Evolutionary conservation across 1,284 basidiomycete genomes (phyloP), one percentile per base, ranked within the genome.

Genomic region (Prillingera fragicola): DNA sequence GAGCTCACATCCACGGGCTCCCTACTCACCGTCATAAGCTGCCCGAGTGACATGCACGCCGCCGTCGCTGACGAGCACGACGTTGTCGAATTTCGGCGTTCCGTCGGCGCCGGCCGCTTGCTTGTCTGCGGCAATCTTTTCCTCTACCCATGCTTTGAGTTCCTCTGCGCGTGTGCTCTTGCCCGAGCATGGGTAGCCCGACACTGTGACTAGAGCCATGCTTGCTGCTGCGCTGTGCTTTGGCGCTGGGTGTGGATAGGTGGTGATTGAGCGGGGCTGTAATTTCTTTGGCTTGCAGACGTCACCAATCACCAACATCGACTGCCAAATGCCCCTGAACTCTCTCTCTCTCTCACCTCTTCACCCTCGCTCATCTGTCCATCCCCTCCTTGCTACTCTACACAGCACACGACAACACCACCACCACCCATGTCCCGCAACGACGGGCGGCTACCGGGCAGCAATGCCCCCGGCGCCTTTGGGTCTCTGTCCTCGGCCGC

Each of bases 161-260:
- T 90, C 80, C 1, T 70, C 54, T 1, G 83, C 83, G 34, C 90
- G 75, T n/a, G 69, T 75, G 1, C 85, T 80, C 69, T 97, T 96
- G 43, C 94, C 92, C 32, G 85, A 84, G 58, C 78, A 83, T 0
- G 94, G 92, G 69, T 80, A 90, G 9, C 94, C 94, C n/a, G 85
- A 81, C 31, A 97, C 76, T 3, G 90, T 92, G 55, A 98, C 75
- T 41, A 97, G 78, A n/a, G 92, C 90, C 92, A 97, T 97, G 41
- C 24, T 28, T 13, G 21, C 7, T 22, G 21, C 15, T 22, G 34
- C 14, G 41, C 18, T 32, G 35, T 37, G 18, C n/a, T 15, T 21
- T 36, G 34, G 15, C 9, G 5, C 14, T 17, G 31, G 29, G n/a
- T 22, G 29, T 38, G 24, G 33, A 34, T 13, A 33, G 18, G 22